Evolutionary conservation across 371 early-diverging fungal species (phyloP).

Genomic region (Choanephora cucurbitarum): DNA sequence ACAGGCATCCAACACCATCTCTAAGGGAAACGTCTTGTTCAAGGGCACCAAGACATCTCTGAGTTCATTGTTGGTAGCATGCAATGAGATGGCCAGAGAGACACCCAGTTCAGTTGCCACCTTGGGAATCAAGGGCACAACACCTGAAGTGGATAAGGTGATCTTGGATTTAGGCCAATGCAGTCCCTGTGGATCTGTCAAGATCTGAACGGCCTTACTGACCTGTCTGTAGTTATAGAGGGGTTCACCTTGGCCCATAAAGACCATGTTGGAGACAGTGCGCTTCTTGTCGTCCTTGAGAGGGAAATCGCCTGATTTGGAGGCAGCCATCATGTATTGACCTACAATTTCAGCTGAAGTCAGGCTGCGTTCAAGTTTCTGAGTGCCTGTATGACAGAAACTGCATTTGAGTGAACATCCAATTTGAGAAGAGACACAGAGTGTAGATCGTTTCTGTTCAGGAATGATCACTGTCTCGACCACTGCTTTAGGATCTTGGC

Average conservation of each 20-base stretch:
- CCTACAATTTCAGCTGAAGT: conserved; percentile 82
- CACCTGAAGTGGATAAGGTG: conserved; percentile 90
- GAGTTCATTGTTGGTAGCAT: conserved; percentile 82
- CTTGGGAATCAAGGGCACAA: conserved; percentile 77
- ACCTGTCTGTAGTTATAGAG: conserved; percentile 84
- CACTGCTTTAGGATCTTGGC: conserved; percentile 55
- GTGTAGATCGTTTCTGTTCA: conserved; percentile 69
- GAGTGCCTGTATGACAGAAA: conserved; percentile 94
- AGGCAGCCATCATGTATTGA: conserved; percentile 80
- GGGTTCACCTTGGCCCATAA: conserved; percentile 95
- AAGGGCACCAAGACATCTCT: conserved; percentile 85
- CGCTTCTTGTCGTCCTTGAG: conserved; percentile 38
- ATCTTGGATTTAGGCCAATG: conserved; percentile 74
- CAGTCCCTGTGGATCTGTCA: conserved; percentile 75
- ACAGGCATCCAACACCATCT: conserved; percentile 72
- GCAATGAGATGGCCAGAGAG: conserved; percentile 85
- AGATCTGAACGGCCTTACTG: conserved; percentile 66
- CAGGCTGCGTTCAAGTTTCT: conserved; percentile 78
- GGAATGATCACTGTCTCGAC: conserved; percentile 76
- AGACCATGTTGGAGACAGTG: conserved; percentile 80
- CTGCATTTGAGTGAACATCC: conserved; percentile 88
- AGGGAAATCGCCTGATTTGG: conserved; percentile 60
- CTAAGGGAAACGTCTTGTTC: conserved; percentile 79
- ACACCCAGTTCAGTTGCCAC: conserved; percentile 79
- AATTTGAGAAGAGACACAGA: conserved; percentile 89